These are phyloP conservation scores for Pseudogymnoascus sp. DNA, from an alignment of 2,329 filamentous ascomycete species.

Conservation along the genomic window DNA sequence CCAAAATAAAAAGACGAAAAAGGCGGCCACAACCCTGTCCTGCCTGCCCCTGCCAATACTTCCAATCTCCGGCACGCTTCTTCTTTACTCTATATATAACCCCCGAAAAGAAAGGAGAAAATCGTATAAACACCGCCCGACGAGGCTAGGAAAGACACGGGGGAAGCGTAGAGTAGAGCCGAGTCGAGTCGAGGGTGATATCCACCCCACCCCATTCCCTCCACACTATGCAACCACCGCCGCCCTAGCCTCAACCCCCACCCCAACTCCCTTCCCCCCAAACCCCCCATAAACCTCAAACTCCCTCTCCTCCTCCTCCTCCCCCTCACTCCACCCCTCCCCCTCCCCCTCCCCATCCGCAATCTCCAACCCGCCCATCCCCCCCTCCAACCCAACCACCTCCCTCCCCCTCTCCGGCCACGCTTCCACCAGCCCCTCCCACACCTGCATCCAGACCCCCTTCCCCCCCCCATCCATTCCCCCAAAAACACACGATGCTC, in stretches of 20 bases:
- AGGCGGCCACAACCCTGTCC: no score
- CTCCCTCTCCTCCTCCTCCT: neutral
- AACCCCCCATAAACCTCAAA: neutral
- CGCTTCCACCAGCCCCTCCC: slow-evolving; percentile 15
- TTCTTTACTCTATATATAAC: no score
- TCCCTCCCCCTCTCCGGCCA: slow-evolving; percentile 5
- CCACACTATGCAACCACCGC: neutral
- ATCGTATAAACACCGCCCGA: no score
- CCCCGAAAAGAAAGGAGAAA: no score
- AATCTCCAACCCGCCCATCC: neutral
- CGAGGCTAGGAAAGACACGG: no score
- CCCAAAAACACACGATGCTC: slow-evolving; percentile 15
- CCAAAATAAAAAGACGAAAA: no score
- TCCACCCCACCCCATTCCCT: neutral
- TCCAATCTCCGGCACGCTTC: no score
- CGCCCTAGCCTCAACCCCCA: neutral
- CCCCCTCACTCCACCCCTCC: neutral
- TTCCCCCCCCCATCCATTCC: slow-evolving; percentile 12
- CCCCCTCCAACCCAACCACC: neutral
- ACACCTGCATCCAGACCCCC: slow-evolving; percentile 11
- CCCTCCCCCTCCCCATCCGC: neutral
- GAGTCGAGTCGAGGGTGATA: no score
- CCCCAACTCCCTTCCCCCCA: neutral
- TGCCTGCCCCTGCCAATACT: no score
- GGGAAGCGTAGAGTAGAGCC: no score